Percentiles rank a stretch among this genome's conserved stretches.
These are phyloP conservation scores for Xylariaceae sp. DNA, from an alignment of 2,329 filamentous ascomycete genomes.

Conservation along the genomic window DNA sequence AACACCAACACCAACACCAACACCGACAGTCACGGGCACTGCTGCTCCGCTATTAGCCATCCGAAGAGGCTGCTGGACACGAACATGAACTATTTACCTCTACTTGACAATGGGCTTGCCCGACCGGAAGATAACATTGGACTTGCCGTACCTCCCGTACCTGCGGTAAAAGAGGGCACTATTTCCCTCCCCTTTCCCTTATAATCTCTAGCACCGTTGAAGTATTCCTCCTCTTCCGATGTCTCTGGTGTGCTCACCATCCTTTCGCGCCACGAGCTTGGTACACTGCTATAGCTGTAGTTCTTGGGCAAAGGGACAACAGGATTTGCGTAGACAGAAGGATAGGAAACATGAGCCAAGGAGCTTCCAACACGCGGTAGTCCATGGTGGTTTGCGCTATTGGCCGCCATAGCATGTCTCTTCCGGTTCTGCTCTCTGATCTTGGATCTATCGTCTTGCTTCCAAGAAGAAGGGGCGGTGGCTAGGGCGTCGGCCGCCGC, in stretches of 20 bases:
- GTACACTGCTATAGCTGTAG: constrained; percentile 43
- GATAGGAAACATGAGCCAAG: constrained; percentile 46
- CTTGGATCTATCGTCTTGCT: constrained; percentile 42
- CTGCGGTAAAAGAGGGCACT: constrained; percentile 13
- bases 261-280: constrained; percentile 27
- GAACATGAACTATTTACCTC: constrained; percentile 25
- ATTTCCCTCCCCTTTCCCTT: constrained; percentile 30
- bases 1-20: constrained; percentile 16
- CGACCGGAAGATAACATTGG: constrained; percentile 19
- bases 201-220: constrained; percentile 13
- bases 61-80: constrained; percentile 17
- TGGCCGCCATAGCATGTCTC: constrained; percentile 46
- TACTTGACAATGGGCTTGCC: constrained; percentile 21
- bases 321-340: constrained; percentile 39
- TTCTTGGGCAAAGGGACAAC: constrained; percentile 39
- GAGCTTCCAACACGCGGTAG: constrained; percentile 46
- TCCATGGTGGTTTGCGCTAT: constrained; percentile 30
- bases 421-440: constrained; percentile 50
- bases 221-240: constrained; percentile 21
- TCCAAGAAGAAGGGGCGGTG: constrained; percentile 51
- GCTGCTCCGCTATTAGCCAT: constrained; percentile 20
- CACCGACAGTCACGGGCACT: constrained; percentile 12
- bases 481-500: constrained; percentile 55
- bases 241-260: constrained; percentile 19
- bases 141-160: constrained; percentile 14